Percentiles rank a stretch among this genome's conserved stretches.
Conservation (phyloP, 1,284 basidiomycete genomes). For the Filobasidium uniguttulatum region DNA sequence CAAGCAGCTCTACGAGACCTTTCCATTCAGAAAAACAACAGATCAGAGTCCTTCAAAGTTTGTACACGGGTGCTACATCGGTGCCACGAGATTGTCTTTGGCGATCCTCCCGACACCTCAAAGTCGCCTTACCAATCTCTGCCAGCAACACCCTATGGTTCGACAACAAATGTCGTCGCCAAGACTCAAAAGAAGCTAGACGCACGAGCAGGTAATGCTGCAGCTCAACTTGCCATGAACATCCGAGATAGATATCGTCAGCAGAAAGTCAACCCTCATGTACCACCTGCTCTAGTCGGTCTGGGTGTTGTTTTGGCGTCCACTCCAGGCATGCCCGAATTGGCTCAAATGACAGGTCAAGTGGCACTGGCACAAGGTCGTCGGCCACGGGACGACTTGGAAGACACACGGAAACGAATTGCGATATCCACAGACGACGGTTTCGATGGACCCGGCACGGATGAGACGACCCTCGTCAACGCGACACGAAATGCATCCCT, state of each 20-base stretch:
- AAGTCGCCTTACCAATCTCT: slow-evolving; percentile 50
- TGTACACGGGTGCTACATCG: slow-evolving; percentile 84
- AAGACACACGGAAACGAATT: slow-evolving; percentile 25
- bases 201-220: not conserved
- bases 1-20: slow-evolving; percentile 85
- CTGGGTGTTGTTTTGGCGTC: slow-evolving; percentile 71
- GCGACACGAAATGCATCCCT: slow-evolving; percentile 9
- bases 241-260: not conserved
- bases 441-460: slow-evolving; percentile 24
- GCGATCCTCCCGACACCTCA: slow-evolving; percentile 58
- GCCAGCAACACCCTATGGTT: slow-evolving; percentile 30
- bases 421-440: slow-evolving; percentile 31
- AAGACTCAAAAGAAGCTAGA: not conserved
- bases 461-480: slow-evolving; percentile 9
- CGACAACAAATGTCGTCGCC: slow-evolving; percentile 14
- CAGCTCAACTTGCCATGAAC: not conserved
- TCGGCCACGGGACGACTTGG: slow-evolving; percentile 37
- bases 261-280: slow-evolving; percentile 47
- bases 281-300: slow-evolving; percentile 66
- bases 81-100: slow-evolving; percentile 95
- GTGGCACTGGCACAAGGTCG: slow-evolving; percentile 76
- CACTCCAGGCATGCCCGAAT: slow-evolving; percentile 57
- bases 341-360: slow-evolving; percentile 60
- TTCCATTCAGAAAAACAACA: slow-evolving; percentile 45
- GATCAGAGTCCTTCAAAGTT: slow-evolving; percentile 70